Evolutionary conservation across 441 rosid genomes (phyloP), one percentile per base, ranked within the genome.

Genomic region (Gossypium aridum): DNA sequence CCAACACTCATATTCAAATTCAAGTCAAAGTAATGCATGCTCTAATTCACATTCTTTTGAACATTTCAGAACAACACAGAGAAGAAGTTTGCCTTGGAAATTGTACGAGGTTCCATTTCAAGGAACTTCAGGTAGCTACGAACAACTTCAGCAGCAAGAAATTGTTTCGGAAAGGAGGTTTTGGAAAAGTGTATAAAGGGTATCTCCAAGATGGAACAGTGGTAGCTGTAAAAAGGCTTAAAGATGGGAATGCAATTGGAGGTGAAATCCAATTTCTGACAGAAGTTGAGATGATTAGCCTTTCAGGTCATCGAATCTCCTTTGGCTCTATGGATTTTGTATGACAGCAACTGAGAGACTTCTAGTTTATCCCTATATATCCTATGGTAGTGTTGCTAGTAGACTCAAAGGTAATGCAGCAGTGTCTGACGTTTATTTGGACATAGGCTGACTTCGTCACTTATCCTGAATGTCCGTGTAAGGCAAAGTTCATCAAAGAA

Each of bases 301-400:
- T 95, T 47, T 98, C 99, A 23, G 98, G 90, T 14, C 99, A 92
- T 59, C 85, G 93, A 90, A 95, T 64, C 96, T 95, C 70, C 98
- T 95, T 74, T 87, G 88, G 0, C 89, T 92, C n/a, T 85, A 83
- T 0, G 94, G 99, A 45, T 92, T 95, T 75, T 95, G 96, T 78
- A 90, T 91, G 84, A 92, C 94, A 64, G 66, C 91, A 49, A 73
- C 82, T 3, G 98, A 95, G 73, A 84, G 92, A 59, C 90, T 95
- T 63, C 77, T 95, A 31, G 92, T 92, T 70, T 95, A 95, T 81
- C 99, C 98, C 31, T 92, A 89, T 85, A 95, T 92, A 98, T 89
- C 99, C 23, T 89, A 95, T 76, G 98, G 99, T n/a, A 95, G 98
- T 62, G 98, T 95, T 13, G 92, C 93, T 78, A 84, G 86, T 62